Evolutionary conservation across 257 asterid genomes (phyloP).

Genomic region (Leonotis leonurus): DNA sequence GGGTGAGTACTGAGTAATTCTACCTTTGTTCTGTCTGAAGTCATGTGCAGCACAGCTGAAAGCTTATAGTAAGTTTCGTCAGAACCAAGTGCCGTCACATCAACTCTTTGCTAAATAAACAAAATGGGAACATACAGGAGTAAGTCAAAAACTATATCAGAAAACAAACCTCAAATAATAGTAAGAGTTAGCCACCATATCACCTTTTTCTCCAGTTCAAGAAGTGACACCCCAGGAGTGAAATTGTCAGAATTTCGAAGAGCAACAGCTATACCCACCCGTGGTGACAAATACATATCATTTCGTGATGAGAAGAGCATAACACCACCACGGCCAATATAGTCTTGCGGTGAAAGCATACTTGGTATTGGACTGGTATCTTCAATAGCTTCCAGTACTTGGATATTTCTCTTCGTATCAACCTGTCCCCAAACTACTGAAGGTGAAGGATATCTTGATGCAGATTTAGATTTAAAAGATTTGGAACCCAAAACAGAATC

Average conservation of each 20-base stretch:
- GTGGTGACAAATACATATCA: slow-evolving; percentile 80
- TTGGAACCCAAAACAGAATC: slow-evolving; percentile 53
- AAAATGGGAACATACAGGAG: background rate
- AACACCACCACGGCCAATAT: slow-evolving; percentile 90
- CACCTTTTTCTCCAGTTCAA: slow-evolving; percentile 99
- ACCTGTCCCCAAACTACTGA: slow-evolving; percentile 44
- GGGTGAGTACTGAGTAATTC: background rate
- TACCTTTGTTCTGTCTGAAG: slow-evolving; percentile 99
- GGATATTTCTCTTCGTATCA: slow-evolving; percentile 55
- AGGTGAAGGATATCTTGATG: slow-evolving; percentile 51
- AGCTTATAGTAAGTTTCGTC: slow-evolving; percentile 87
- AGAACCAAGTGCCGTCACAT: slow-evolving; percentile 61
- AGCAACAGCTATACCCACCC: slow-evolving; percentile 95
- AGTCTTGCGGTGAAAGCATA: slow-evolving; percentile 99
- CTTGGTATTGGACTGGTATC: slow-evolving; percentile 88
- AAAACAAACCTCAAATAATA: slow-evolving; percentile 11
- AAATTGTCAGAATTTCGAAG: slow-evolving; percentile 67
- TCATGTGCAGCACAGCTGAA: slow-evolving; percentile 87
- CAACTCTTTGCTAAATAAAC: slow-evolving; percentile 82
- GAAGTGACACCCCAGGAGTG: slow-evolving; percentile 84
- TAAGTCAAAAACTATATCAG: background rate
- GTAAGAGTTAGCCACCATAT: slow-evolving; percentile 10
- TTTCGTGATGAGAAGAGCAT: slow-evolving; percentile 85
- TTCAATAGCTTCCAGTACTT: slow-evolving; percentile 82
- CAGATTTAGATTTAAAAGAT: slow-evolving; percentile 66